These are phyloP conservation scores for Coprinopsis sp. DNA, from an alignment of 768 basidiomycete genomes.

Conservation along the genomic window DNA sequence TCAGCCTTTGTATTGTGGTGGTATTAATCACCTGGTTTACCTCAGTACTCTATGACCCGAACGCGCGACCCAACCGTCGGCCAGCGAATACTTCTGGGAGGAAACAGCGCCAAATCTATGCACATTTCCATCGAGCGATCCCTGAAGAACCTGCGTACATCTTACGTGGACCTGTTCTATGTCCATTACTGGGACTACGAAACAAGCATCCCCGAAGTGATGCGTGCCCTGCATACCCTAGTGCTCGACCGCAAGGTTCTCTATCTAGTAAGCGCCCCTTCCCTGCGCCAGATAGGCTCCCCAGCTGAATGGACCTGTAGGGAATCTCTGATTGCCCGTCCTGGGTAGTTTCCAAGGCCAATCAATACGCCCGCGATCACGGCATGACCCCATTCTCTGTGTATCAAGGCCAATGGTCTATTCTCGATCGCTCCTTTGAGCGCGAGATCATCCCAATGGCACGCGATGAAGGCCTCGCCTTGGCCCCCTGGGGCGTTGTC, in stretches of 20 bases:
- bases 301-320: conserved; percentile 12
- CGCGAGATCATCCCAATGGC: conserved; percentile 49
- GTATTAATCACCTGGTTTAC: not conserved
- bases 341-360: conserved; percentile 44
- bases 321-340: conserved; percentile 41
- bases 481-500: conserved; percentile 31
- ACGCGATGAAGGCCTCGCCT: conserved; percentile 31
- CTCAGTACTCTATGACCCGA: conserved; percentile 23
- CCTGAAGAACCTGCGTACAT: conserved; percentile 37
- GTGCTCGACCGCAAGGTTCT: conserved; percentile 47
- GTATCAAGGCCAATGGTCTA: conserved; percentile 46
- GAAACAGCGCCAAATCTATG: conserved; percentile 41
- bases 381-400: conserved; percentile 46
- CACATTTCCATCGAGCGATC: conserved; percentile 32
- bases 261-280: conserved; percentile 27
- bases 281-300: not conserved
- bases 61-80: conserved; percentile 18
- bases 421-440: conserved; percentile 44
- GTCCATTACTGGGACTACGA: conserved; percentile 47
- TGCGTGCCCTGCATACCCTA: conserved; percentile 49
- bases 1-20: not conserved
- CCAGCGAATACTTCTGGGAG: conserved; percentile 28
- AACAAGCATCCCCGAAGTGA: conserved; percentile 49
- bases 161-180: conserved; percentile 34
- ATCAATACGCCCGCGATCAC: conserved; percentile 45